phyloP scores from a whole-genome alignment of 2,329 filamentous ascomycete genomes.

The Calonectria pteridis region DNA sequence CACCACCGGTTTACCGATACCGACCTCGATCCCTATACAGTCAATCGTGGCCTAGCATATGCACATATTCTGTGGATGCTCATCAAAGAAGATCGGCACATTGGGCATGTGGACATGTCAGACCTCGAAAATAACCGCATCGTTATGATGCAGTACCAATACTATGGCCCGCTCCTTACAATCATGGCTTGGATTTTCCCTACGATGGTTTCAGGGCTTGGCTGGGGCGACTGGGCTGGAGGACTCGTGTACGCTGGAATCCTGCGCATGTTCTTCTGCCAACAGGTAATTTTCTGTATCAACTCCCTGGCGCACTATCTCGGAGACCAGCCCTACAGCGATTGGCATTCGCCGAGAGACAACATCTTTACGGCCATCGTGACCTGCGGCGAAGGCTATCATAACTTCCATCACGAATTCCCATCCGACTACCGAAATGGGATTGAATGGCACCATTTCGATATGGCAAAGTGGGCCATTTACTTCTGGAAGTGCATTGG shows the following conservation, averaged over 20 bases:
- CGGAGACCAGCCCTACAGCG: not conserved
- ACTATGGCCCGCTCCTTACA: not conserved
- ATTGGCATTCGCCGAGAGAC: not conserved
- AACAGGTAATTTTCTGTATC: not conserved
- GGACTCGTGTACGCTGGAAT: not conserved
- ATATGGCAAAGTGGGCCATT: not conserved
- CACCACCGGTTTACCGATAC: not conserved
- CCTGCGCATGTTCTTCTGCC: not conserved
- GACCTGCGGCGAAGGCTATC: not conserved
- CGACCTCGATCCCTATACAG: not conserved
- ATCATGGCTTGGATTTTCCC: not conserved
- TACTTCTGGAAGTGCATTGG: not conserved
- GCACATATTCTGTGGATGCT: not conserved
- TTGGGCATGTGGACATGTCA: not conserved
- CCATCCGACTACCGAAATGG: not conserved
- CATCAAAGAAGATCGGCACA: not conserved
- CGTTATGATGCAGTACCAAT: not conserved
- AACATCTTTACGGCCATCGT: not conserved
- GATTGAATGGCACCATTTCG: not conserved
- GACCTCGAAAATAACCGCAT: not conserved
- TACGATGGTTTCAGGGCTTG: not conserved
- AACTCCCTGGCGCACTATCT: not conserved
- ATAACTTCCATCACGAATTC: not conserved
- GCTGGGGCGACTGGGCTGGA: not conserved
- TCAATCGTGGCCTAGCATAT: not conserved